Evolutionary conservation across 2,329 filamentous ascomycete species (phyloP).

Genomic region (Exophiala dermatitidis): DNA sequence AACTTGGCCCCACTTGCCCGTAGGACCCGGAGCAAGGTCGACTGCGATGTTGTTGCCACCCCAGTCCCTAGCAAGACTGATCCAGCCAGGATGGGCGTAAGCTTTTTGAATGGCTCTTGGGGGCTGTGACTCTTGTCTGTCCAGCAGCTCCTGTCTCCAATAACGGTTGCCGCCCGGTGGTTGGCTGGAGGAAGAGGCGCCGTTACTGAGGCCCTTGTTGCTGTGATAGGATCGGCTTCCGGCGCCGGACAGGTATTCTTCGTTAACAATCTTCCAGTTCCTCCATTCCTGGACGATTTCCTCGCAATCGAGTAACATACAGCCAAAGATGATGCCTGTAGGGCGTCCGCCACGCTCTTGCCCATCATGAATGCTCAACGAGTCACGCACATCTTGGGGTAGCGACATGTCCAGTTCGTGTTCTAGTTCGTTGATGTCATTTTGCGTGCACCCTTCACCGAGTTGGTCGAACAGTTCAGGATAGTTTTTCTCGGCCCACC

Average conservation of each 20-base stretch:
- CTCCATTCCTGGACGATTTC: slow-evolving; percentile 97
- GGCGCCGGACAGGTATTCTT: slow-evolving; percentile 66
- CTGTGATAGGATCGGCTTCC: slow-evolving; percentile 52
- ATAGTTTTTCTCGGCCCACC: slow-evolving; percentile 91
- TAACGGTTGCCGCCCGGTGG: slow-evolving; percentile 45
- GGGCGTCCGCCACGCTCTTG: slow-evolving; percentile 88
- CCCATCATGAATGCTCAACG: slow-evolving; percentile 84
- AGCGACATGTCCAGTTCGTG: slow-evolving; percentile 91
- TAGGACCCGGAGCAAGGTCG: slow-evolving; percentile 82
- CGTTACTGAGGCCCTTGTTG: slow-evolving; percentile 61
- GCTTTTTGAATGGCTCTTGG: slow-evolving; percentile 80
- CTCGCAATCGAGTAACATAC: slow-evolving; percentile 95
- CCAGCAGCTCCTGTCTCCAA: slow-evolving; percentile 79
- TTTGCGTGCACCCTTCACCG: slow-evolving; percentile 82
- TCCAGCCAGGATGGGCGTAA: slow-evolving; percentile 92
- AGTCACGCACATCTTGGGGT: slow-evolving; percentile 88
- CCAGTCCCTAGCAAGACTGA: slow-evolving; percentile 93
- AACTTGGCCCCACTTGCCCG: slow-evolving; percentile 89
- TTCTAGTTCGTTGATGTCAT: slow-evolving; percentile 94
- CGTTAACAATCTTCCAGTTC: slow-evolving; percentile 90
- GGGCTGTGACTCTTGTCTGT: slow-evolving; percentile 82
- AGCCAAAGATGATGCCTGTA: slow-evolving; percentile 85
- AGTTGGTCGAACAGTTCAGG: slow-evolving; percentile 90
- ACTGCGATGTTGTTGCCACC: slow-evolving; percentile 95
- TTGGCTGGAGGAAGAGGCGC: slow-evolving; percentile 54